Percentiles rank a stretch among this genome's conserved stretches.
These are phyloP conservation scores for Lactifluus piperatus DNA, from an alignment of 768 basidiomycete species.

Conservation along the genomic window DNA sequence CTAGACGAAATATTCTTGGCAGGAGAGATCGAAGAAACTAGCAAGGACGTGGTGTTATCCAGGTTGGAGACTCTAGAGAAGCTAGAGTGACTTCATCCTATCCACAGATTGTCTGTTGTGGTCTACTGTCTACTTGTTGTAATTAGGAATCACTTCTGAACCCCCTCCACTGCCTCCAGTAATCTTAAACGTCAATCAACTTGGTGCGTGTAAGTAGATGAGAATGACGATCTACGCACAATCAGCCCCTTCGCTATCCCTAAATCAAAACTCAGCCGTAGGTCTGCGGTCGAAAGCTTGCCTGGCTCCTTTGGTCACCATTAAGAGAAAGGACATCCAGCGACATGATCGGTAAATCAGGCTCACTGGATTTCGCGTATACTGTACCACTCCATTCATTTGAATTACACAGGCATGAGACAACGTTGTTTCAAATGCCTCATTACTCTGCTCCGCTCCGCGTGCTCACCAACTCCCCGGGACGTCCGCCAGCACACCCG, in stretches of 20 bases:
- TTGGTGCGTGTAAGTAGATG: too few relatives aligned
- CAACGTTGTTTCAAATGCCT: background rate
- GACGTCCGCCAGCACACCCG: background rate
- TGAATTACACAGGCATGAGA: background rate
- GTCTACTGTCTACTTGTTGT: background rate
- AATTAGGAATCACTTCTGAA: background rate
- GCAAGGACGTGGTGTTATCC: slow-evolving; percentile 89
- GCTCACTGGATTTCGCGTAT: background rate
- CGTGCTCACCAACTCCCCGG: background rate
- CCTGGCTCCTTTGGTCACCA: background rate
- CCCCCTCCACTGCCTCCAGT: too few relatives aligned
- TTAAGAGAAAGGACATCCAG: background rate
- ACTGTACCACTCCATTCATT: background rate
- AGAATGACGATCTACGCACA: too few relatives aligned
- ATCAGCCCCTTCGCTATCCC: background rate
- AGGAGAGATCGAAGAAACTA: slow-evolving; percentile 97
- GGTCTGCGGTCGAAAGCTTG: background rate
- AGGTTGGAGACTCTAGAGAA: slow-evolving; percentile 91
- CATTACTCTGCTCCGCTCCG: background rate
- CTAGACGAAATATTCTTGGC: slow-evolving; percentile 97
- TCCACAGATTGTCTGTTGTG: background rate
- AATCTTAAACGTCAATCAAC: too few relatives aligned
- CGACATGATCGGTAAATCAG: background rate
- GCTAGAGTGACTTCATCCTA: slow-evolving; percentile 52
- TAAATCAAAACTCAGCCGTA: background rate